Conservation (phyloP, 805 yeast species). For the Clavispora asparagi region DNA sequence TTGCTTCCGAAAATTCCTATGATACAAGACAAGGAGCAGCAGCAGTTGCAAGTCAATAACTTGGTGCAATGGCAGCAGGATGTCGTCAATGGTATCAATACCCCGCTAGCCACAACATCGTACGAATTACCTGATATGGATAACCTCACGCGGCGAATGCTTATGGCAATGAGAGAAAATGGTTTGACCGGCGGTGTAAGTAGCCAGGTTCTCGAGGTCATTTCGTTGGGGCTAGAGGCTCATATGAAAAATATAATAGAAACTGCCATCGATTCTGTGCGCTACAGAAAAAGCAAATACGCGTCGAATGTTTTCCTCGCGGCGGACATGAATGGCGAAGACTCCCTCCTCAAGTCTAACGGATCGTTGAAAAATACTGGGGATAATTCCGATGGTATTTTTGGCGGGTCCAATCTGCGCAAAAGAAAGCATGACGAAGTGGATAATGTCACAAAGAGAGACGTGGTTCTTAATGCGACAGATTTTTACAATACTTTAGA, state of each 20-base stretch:
- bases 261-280: slow-evolving; percentile 65
- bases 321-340: slow-evolving; percentile 10
- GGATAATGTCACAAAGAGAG: slow-evolving; percentile 11
- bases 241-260: slow-evolving; percentile 74
- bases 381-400: background rate
- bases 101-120: slow-evolving; percentile 72
- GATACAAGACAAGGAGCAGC: slow-evolving; percentile 46
- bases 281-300: slow-evolving; percentile 50
- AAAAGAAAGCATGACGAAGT: slow-evolving; percentile 7
- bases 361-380: background rate
- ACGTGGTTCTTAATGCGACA: slow-evolving; percentile 52
- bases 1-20: slow-evolving; percentile 82
- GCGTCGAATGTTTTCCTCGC: slow-evolving; percentile 30
- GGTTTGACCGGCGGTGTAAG: slow-evolving; percentile 82
- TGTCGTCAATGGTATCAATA: slow-evolving; percentile 75
- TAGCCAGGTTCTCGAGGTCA: slow-evolving; percentile 70
- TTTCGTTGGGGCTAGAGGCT: slow-evolving; percentile 75
- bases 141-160: slow-evolving; percentile 58
- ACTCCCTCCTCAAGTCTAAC: background rate
- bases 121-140: slow-evolving; percentile 81
- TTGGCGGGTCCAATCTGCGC: slow-evolving; percentile 1
- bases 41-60: slow-evolving; percentile 41
- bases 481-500: slow-evolving; percentile 63
- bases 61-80: slow-evolving; percentile 89
- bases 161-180: slow-evolving; percentile 82